Percentiles rank a stretch among this genome's conserved stretches.
Conservation (phyloP, 306 rosid genomes). For the Cucurbita argyrosperma region DNA sequence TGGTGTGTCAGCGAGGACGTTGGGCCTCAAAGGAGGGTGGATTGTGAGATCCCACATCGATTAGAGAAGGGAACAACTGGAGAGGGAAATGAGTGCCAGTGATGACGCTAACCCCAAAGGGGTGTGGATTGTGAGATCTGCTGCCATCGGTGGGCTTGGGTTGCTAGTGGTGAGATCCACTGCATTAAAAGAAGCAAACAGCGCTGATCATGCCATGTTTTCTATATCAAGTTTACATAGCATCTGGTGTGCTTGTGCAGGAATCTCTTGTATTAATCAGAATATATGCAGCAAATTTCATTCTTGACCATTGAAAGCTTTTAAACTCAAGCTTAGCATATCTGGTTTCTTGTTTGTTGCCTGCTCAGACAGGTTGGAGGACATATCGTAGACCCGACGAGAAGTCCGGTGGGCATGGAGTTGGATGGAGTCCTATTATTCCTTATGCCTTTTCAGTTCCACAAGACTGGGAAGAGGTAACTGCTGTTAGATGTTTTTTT, state of each 20-base stretch:
- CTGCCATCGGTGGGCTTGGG: too few species aligned
- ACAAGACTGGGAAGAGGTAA: conserved; percentile 90
- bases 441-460: conserved; percentile 79
- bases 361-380: conserved; percentile 99
- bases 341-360: conserved; percentile 12
- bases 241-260: background rate
- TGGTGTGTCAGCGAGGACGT: too few species aligned
- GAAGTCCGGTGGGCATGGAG: conserved; percentile 98
- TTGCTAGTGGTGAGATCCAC: too few species aligned
- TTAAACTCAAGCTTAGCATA: background rate
- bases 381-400: conserved; percentile 96
- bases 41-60: too few species aligned
- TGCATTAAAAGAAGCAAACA: background rate
- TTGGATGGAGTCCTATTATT: conserved; percentile 99
- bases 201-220: background rate
- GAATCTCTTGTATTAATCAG: background rate
- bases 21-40: too few species aligned
- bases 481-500: background rate
- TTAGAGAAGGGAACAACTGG: too few species aligned
- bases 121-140: too few species aligned
- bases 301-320: background rate
- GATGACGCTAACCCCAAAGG: too few species aligned
- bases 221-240: background rate
- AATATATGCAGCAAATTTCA: background rate
- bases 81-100: too few species aligned